Percentiles rank a stretch among this genome's conserved stretches.
Conservation (phyloP, 306 rosid genomes). For the Lathyrus aphaca region DNA sequence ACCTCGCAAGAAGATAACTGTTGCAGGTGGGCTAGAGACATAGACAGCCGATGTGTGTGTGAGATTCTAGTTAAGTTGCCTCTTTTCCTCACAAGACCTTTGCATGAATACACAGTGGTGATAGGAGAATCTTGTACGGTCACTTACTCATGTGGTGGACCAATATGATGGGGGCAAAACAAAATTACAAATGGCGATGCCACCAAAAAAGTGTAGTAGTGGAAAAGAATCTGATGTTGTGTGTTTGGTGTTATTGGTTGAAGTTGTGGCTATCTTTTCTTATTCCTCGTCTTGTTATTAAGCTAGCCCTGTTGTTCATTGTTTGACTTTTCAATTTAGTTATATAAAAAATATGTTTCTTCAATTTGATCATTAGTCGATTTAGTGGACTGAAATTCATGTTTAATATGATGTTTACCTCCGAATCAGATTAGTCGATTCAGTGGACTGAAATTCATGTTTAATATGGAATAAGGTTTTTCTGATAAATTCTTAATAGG, state of each 20-base stretch:
- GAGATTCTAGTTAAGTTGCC: constrained; percentile 46
- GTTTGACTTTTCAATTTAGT: constrained; percentile 14
- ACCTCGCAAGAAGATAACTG: constrained; percentile 55
- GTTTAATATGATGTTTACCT: too few species aligned
- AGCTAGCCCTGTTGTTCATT: not conserved
- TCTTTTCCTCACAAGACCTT: constrained; percentile 63
- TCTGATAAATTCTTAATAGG: not conserved
- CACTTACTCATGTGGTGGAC: constrained; percentile 64
- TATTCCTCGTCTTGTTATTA: constrained; percentile 23
- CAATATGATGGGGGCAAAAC: constrained; percentile 36
- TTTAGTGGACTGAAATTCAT: too few species aligned
- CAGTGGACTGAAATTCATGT: not conserved
- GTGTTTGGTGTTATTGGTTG: constrained; percentile 29
- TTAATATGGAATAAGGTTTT: constrained; percentile 1
- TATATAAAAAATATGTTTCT: constrained; percentile 13
- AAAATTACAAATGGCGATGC: constrained; percentile 9
- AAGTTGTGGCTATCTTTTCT: constrained; percentile 33
- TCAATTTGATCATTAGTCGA: too few species aligned
- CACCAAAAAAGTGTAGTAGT: not conserved
- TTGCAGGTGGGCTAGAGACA: constrained; percentile 69
- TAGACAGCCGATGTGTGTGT: constrained; percentile 82
- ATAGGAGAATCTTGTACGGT: constrained; percentile 59
- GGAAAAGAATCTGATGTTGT: constrained; percentile 24
- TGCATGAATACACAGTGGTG: constrained; percentile 54
- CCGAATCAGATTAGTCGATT: too few species aligned